Evolutionary conservation across 83 land plant genomes (phyloP).

Genomic region (Diphasiastrum complanatum): DNA sequence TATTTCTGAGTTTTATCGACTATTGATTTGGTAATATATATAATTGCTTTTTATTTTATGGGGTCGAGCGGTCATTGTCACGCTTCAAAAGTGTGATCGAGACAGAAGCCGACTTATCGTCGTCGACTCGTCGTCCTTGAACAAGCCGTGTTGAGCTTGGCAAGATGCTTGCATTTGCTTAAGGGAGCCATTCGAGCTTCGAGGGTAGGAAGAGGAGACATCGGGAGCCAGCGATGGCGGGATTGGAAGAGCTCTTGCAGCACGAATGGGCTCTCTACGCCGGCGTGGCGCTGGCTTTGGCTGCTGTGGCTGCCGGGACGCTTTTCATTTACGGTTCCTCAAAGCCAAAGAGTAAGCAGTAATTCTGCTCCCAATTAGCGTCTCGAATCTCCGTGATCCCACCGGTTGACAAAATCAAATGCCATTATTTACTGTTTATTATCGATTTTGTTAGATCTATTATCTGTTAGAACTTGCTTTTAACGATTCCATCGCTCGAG

Average conservation of each 20-base stretch:
- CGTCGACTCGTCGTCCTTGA: too few relatives aligned
- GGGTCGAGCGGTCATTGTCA: too few relatives aligned
- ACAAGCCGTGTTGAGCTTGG: too few relatives aligned
- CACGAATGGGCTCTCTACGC: constrained; percentile 16
- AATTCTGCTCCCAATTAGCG: not conserved
- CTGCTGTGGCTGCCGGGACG: constrained; percentile 56
- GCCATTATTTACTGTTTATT: not conserved
- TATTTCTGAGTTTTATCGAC: too few relatives aligned
- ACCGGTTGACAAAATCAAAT: not conserved
- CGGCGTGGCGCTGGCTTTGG: constrained; percentile 58
- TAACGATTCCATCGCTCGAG: not conserved
- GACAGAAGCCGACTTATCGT: too few relatives aligned
- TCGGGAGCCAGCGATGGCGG: constrained; percentile 20
- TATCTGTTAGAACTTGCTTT: too few relatives aligned
- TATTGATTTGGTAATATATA: too few relatives aligned
- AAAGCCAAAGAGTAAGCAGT: constrained; percentile 48
- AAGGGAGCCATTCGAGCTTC: too few relatives aligned
- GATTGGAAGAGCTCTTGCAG: constrained; percentile 22
- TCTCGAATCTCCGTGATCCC: not conserved
- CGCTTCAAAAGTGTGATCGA: too few relatives aligned
- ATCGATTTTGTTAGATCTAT: not conserved
- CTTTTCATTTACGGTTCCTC: constrained; percentile 39
- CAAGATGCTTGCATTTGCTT: too few relatives aligned
- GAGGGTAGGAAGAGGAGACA: not conserved
- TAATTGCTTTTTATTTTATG: too few relatives aligned